These are phyloP conservation scores for Salix dunnii DNA, from an alignment of 345 rosid species.

Conservation along the genomic window DNA sequence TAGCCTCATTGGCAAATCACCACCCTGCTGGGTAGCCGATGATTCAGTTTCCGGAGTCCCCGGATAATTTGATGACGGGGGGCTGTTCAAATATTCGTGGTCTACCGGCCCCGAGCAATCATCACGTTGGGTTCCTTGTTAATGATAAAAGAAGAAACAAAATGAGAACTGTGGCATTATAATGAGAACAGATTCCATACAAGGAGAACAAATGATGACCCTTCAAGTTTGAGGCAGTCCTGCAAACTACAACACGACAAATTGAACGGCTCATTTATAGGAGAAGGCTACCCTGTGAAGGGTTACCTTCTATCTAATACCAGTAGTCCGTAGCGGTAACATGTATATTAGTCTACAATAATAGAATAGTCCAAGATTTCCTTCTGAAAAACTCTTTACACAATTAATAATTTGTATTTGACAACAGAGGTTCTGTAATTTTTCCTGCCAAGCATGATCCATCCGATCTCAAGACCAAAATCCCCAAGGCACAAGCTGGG, in stretches of 20 bases:
- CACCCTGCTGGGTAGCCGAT: neutral
- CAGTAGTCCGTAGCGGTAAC: neutral
- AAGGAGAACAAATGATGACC: neutral
- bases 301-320: neutral
- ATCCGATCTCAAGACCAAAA: constrained; percentile 6
- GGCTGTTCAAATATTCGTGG: neutral
- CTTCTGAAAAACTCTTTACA: neutral
- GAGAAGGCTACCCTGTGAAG: constrained; percentile 9
- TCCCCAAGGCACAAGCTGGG: neutral
- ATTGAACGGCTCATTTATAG: neutral
- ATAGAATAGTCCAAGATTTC: constrained; percentile 6
- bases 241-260: neutral
- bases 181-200: neutral
- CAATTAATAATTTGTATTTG: neutral
- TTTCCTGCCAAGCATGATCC: neutral
- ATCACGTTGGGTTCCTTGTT: neutral
- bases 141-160: neutral
- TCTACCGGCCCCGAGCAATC: neutral
- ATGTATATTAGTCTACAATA: neutral
- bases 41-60: neutral
- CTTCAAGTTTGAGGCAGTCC: neutral
- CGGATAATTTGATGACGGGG: neutral
- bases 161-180: neutral
- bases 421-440: neutral
- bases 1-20: neutral